Evolutionary conservation across 192 early-diverging fungal genomes (phyloP), one percentile per base, ranked within the genome.

Genomic region (Rhizoclosmatium sp.): DNA sequence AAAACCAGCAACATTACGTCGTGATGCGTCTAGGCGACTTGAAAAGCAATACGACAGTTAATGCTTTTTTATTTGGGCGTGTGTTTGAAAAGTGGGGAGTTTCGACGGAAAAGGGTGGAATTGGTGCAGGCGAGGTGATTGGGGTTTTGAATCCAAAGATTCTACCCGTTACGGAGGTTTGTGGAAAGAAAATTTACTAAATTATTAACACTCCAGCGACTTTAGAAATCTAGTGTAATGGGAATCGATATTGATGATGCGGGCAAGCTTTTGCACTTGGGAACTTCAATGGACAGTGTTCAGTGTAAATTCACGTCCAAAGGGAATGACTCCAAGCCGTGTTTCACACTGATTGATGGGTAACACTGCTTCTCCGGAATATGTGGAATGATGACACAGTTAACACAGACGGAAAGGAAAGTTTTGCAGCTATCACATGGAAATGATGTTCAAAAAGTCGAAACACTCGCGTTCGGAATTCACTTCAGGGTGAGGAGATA

Each of bases 221-320:
- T 77, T 4, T 31, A 82, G 80, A 77, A 66, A 73, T 73, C 76
- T 14, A 81, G 71, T 31, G 10, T 21, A 10, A 41, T 85, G 39
- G 84, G 76, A n/a, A 42, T 85, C 14, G 78, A 78, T 44, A 54
- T 85, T 47, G 71, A 78, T 48, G 75, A 78, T 62, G 41, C 69
- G 14, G 71, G 83, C 51, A 83, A 85, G 64, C 81, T 79, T 59
- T 73, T 85, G 64, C 84, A 80, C 41, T 69, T 85, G 41, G 84
- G 84, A 42, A 59, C 40, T 42, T 81, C 78, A 3, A 12, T 51
- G 65, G 84, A 85, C 66, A 14, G 78, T 4, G 72, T 14, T 2
- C 65, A 70, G 45, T 85, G 84, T 76, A 81, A 83, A 47, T 60
- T 47, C 42, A 46, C 44, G 23, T 59, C 73, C 21, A 71, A 71